Base-by-base conservation (phyloP, 2,329 filamentous ascomycete species). In the Gaeumannomyces sp. region DNA sequence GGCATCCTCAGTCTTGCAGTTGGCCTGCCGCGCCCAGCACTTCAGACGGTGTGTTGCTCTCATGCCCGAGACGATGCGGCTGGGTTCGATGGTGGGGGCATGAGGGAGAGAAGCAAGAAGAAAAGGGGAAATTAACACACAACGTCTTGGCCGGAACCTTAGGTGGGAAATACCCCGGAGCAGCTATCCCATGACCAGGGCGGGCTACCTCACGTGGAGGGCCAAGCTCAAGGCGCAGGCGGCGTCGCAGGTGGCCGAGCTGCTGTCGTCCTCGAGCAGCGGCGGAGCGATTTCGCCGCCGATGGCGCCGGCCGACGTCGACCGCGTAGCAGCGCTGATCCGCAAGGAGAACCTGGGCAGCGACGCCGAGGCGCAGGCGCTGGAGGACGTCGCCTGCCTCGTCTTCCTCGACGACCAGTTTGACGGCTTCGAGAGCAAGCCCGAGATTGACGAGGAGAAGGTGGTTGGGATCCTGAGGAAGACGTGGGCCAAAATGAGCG, bases 381-480 rank as follows among this genome's bases (percentile, higher is more conserved):
- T 96, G 67, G 92, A 96, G 78, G 92, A 96, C 77, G 90, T 92
- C 60, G 92, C 92, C 3, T 96, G 92, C 73, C 77, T 96, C 64
- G 92, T 96, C 33, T 96, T 96, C 74, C 77, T 96, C 69, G 92
- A 95, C 73, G 91, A 94, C 73, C 90, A 95, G 73, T 90, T 96
- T 68, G 92, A 93, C 71, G 85, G 84, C 62, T 96, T 95, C 76
- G 89, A 92, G 79, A 81, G 75, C 69, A 81, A 83, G 73, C 82
- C 85, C 33, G 83, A 88, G 64, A 73, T 82, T 22, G 89, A 92
- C 72, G 90, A 94, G 77, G 88, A 87, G 62, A 96, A 95, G 81
- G 86, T 92, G 66, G 74, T 94, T 27, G 78, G 77, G 25, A 91
- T 92, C 68, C 73, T 92, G 73, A 79, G 79, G 70, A 92, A 92